Evolutionary conservation across 2,329 filamentous ascomycete species (phyloP), one percentile per base, ranked within the genome.

Genomic region (Talaromyces sp.): DNA sequence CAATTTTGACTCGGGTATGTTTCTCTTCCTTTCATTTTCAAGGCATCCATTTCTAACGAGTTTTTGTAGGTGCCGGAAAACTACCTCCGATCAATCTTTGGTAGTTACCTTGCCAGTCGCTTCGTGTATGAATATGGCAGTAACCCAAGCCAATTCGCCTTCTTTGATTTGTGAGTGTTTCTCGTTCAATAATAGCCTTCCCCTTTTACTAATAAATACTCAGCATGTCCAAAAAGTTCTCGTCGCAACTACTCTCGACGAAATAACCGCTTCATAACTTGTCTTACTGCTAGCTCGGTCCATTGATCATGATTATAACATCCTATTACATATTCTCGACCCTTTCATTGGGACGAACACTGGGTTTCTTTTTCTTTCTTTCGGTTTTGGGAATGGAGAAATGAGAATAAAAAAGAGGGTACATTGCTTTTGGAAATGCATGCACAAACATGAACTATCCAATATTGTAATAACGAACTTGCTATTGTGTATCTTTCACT

Each of bases 51-150:
- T 37, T 37, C 35, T 66, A 35, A 58, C 37, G 22, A 62, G 24
- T 24, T 14, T 65, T 19, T 14, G 57, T 66, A 89, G 87, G 87
- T 99, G 24, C 95, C 95, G 0, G 92, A 97, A 68, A 90, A 89
- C 71, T 99, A 99, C 76, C 86, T 99, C 68, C 88, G 93, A 70
- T 90, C 93, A 69, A 98, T 99, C 76, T 99, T 99, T 75, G 95
- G 95, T 71, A 96, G 91, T 76, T 97, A 94, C 80, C 84, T 99
- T 70, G 94, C 95, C 58, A 96, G 91, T 74, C 90, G 95, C 50
- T 99, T 99, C 77, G 92, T 99, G 47, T 99, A 99, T 79, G 88
- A 96, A 77, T 95, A 94, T 76, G 95, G 95, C 73, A 93, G 93
- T 76, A 89, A 87, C 70, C 93, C 95, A 5, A 95, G 90, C 82